Conservation (phyloP, 805 yeast species). For the Sugiyamaella americana region DNA sequence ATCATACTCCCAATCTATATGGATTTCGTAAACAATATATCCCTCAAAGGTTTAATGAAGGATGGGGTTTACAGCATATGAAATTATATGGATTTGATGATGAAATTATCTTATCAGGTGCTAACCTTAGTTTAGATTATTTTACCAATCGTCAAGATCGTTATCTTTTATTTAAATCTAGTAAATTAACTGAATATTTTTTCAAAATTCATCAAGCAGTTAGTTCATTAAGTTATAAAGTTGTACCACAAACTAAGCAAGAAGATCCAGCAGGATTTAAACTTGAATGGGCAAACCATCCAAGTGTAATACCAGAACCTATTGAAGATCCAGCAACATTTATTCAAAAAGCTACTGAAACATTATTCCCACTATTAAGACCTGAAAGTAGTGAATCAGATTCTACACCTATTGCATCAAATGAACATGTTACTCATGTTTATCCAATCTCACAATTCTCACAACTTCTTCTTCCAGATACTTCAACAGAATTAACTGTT, state of each 20-base stretch:
- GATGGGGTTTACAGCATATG: conserved; percentile 93
- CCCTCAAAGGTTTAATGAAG: conserved; percentile 86
- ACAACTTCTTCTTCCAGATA: conserved; percentile 61
- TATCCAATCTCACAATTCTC: conserved; percentile 91
- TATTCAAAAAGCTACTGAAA: conserved; percentile 38
- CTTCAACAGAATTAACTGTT: conserved; percentile 78
- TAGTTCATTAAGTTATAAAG: conserved; percentile 62
- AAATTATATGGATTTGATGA: conserved; percentile 92
- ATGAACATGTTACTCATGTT: conserved; percentile 49
- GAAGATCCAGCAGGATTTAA: conserved; percentile 44
- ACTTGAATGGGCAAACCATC: conserved; percentile 68
- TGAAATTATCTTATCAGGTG: conserved; percentile 83
- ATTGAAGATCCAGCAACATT: conserved; percentile 24
- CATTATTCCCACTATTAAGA: conserved; percentile 54
- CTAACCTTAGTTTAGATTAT: conserved; percentile 85
- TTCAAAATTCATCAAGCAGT: conserved; percentile 62
- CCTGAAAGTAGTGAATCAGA: conserved; percentile 21
- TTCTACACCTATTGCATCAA: conserved; percentile 10
- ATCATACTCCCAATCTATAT: conserved; percentile 79
- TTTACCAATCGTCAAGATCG: conserved; percentile 94
- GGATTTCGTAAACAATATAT: conserved; percentile 59
- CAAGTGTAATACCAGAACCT: conserved; percentile 60
- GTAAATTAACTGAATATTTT: conserved; percentile 63
- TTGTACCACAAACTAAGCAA: conserved; percentile 36
- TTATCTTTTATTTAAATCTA: conserved; percentile 64